A percentile compares a stretch with the other conserved stretches of the same genome.
Conservation (phyloP, 1,139 yeast species). For the Hemisphaericaspora subhashii region DNA sequence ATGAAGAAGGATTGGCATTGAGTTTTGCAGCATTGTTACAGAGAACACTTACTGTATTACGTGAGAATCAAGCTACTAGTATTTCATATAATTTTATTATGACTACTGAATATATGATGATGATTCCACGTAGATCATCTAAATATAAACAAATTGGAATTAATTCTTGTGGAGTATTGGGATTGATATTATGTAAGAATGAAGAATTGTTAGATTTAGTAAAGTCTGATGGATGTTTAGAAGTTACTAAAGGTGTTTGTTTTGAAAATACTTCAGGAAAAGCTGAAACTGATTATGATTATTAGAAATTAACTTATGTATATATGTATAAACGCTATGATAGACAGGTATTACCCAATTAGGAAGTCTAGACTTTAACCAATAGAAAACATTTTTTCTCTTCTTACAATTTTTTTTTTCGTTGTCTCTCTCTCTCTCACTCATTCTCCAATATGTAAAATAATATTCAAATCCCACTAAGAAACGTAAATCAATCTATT, state of each 20-base stretch:
- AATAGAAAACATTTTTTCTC: constrained; percentile 1
- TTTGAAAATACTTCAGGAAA: constrained; percentile 54
- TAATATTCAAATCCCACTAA: background rate
- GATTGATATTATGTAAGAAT: constrained; percentile 74
- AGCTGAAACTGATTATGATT: constrained; percentile 37
- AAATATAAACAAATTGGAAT: constrained; percentile 53
- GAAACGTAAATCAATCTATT: too few relatives aligned
- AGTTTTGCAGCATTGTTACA: constrained; percentile 71
- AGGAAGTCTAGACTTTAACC: background rate
- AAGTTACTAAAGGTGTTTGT: constrained; percentile 60
- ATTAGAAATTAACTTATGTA: constrained; percentile 19
- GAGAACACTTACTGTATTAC: constrained; percentile 64
- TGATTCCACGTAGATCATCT: constrained; percentile 70
- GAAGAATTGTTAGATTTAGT: constrained; percentile 49
- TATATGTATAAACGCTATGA: background rate
- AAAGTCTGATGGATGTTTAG: constrained; percentile 41
- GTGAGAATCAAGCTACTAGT: constrained; percentile 45
- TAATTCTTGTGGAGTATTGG: constrained; percentile 80
- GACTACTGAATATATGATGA: constrained; percentile 79
- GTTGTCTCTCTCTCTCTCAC: background rate
- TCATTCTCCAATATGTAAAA: background rate
- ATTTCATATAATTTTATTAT: constrained; percentile 78
- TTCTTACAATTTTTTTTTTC: background rate
- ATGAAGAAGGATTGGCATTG: constrained; percentile 58
- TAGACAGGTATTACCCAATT: background rate